Base-by-base conservation (phyloP, 805 yeast species). In the Candida tallmaniae region DNA sequence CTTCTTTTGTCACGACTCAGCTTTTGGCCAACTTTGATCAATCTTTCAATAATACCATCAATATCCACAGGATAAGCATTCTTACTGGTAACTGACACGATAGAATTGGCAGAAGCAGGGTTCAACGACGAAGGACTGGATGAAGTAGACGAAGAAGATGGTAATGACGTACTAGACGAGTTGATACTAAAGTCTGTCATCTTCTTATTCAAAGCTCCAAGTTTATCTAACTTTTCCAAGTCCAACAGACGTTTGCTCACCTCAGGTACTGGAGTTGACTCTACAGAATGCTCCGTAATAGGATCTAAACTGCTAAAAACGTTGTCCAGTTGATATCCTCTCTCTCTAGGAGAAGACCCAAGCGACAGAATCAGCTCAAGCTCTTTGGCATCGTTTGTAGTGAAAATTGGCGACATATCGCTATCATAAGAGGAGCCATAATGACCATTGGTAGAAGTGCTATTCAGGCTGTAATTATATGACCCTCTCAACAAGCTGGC, bases 31-130 rank as follows among this genome's bases (percentile, higher is more conserved):
- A 71, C 56, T 19, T 68, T 70, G 23, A 82, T 60, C 37, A 83
- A 59, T 39, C 71, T 74, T 30, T 76, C 80, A 43, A 83, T 81
- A 19, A 80, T 70, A 5, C 72, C 60, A 54, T 83, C 89, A 17
- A 83, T 50, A 50, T 81, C 76, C 26, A 76, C 46, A n/a, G 60
- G 63, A 15, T 23, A 22, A n/a, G 35, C 19, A 17, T 38, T 44
- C 23, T 29, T 42, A 5, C 26, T 22, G 18, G 20, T 30, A 6
- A 34, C 24, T 5, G 44, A 31, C 5, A 37, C 32, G 4, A 38
- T n/a, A n/a, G 54, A 47, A 7, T 50, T 45, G 2, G 48, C 40
- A 21, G 40, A 23, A 4, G 32, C 27, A n/a, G 34, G n/a, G 6
- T 48, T 38, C 6, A 47, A 41, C 5, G 46, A 38, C 10, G 54